Conservation (phyloP, 768 basidiomycete species). For the Dentipellis sp. region DNA sequence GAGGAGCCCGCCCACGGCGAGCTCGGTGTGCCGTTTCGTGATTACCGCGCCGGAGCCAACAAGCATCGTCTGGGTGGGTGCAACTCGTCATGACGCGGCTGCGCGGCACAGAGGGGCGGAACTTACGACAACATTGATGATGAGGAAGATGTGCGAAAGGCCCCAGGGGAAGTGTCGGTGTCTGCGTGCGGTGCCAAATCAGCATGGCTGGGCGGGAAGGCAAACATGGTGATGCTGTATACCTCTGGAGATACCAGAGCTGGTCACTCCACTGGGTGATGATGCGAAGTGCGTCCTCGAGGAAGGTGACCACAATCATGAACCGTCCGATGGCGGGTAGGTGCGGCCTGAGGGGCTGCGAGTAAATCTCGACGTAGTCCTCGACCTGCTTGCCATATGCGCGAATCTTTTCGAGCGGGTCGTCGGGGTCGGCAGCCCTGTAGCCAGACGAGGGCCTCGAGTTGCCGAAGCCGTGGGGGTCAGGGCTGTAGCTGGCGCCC, state of each 20-base stretch:
- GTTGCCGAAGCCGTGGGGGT: constrained; percentile 78
- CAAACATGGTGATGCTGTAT: constrained; percentile 22
- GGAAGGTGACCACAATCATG: constrained; percentile 94
- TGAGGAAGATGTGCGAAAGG: constrained; percentile 85
- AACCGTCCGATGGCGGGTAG: constrained; percentile 93
- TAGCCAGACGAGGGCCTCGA: constrained; percentile 61
- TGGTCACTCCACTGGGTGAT: constrained; percentile 94
- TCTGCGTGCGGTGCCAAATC: constrained; percentile 31
- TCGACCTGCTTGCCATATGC: constrained; percentile 69
- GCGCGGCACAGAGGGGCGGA: background rate
- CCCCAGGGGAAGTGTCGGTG: constrained; percentile 96
- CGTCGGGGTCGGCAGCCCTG: constrained; percentile 72
- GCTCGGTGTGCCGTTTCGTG: constrained; percentile 79
- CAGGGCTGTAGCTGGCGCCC: constrained; percentile 42
- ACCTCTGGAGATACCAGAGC: constrained; percentile 97
- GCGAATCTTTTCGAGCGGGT: constrained; percentile 72
- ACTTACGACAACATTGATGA: constrained; percentile 86
- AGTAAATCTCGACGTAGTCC: constrained; percentile 86
- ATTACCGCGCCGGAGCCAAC: constrained; percentile 79
- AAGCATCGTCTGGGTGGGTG: constrained; percentile 67
- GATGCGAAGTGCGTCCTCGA: constrained; percentile 94
- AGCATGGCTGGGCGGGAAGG: constrained; percentile 8
- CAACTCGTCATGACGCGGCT: background rate
- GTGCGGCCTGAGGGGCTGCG: constrained; percentile 89
- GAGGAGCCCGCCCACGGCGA: constrained; percentile 83